Evolutionary conservation across 1,139 yeast genomes (phyloP).

Genomic region (Hansenula sp.): DNA sequence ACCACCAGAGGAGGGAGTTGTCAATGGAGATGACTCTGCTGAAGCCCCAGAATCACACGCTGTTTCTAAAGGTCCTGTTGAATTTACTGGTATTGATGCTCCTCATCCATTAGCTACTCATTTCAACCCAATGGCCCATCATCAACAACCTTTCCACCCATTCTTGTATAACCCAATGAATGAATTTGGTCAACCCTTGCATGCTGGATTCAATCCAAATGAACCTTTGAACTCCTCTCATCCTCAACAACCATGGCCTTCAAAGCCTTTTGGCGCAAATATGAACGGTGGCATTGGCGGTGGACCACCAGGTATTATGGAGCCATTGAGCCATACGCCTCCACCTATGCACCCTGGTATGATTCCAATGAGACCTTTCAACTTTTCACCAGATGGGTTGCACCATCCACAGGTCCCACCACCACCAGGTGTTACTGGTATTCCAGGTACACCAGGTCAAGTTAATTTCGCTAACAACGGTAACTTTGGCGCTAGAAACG

Average conservation of each 20-base stretch:
- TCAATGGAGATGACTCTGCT: constrained; percentile 5
- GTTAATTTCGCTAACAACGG: constrained; percentile 4
- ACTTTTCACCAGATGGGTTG: constrained; percentile 21
- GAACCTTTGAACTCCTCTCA: constrained; percentile 13
- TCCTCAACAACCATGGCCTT: constrained; percentile 22
- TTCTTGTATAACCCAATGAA: constrained; percentile 20
- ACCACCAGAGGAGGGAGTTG: constrained; percentile 10
- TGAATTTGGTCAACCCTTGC: constrained; percentile 24
- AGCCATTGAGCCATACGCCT: constrained; percentile 14
- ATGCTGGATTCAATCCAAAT: constrained; percentile 15
- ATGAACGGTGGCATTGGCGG: constrained; percentile 10
- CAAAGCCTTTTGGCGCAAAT: constrained; percentile 17
- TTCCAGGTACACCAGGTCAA: constrained; percentile 10
- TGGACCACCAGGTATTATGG: constrained; percentile 9
- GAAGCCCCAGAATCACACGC: not conserved
- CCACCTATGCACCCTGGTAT: constrained; percentile 21
- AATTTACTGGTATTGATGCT: constrained; percentile 14
- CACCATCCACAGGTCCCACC: constrained; percentile 11
- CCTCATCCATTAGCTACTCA: not conserved
- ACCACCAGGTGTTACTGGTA: constrained; percentile 8
- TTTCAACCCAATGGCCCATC: constrained; percentile 4
- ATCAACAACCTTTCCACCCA: constrained; percentile 22
- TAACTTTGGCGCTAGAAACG: constrained; percentile 9
- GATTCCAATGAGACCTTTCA: constrained; percentile 23
- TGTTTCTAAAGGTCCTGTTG: constrained; percentile 5